Evolutionary conservation across 257 asterid genomes (phyloP), one percentile per base, ranked within the genome.

Genomic region (Nicotiana sylvestris): DNA sequence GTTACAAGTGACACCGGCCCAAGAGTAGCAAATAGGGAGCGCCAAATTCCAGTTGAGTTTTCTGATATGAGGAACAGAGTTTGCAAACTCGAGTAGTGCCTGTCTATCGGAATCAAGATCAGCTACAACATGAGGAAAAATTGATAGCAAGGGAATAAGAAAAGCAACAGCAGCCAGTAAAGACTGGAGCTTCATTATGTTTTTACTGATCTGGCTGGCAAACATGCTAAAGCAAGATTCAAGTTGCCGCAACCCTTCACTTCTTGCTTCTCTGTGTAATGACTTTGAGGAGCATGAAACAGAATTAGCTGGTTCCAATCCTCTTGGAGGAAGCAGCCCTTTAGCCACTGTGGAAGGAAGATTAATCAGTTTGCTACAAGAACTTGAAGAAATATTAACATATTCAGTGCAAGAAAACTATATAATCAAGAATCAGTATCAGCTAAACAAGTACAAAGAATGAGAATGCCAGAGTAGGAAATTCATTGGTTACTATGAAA

Each of bases 1-100:
- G 8, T 90, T 81, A 89, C 99, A 96, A 66, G 88, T 84, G 82
- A 96, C 84, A 65, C 99, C 99, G 1, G 81, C 84, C 99, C 99
- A 96, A 33, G 97, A 88, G 5, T 66, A 61, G 92, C 99, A 96
- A 46, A 93, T 49, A 1, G 88, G 86, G 67, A 29, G 30, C 1
- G 88, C 0, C 0, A 85, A 32, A 66, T 89, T 78, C 99, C 99
- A 96, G 92, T 92, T 89, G 68, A 94, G 94, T 49, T 77, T 85
- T n/a, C 97, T 90, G 37, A 80, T 82, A 82, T 94, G 98, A 16
- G 96, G 98, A 4, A 93, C 97, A 3, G 90, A 66, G 9, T 84
- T 72, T 17, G 91, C 92, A 64, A 96, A 96, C 10, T 89, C 88
- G 27, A 96, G 95, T 3, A 96, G 88, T 27, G 97, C 97, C 27